These are phyloP conservation scores for Peronospora farinosa DNA, from an alignment of 352 stramenopile genomes.

Conservation along the genomic window DNA sequence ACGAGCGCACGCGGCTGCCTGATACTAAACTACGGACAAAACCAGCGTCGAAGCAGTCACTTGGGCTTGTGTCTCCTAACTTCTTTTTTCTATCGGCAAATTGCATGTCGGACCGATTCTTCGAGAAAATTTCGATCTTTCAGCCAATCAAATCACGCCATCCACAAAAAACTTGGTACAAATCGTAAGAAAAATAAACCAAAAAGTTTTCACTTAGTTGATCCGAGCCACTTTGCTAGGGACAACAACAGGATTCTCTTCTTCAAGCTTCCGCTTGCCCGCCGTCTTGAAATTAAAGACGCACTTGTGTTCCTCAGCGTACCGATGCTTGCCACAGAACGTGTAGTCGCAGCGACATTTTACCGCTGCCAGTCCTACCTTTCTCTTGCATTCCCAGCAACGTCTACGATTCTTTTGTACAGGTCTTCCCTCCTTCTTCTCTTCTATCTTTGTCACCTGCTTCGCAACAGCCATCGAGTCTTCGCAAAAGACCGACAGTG, in stretches of 20 bases:
- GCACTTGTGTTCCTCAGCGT: constrained; percentile 86
- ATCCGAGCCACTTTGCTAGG: constrained; percentile 79
- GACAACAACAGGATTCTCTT: constrained; percentile 77
- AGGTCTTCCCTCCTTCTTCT: constrained; percentile 12
- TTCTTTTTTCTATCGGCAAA: constrained; percentile 15
- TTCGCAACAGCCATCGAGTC: not conserved
- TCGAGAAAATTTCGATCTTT: too few species aligned
- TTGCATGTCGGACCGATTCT: not conserved
- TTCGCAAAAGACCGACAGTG: constrained; percentile 16
- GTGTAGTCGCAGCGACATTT: constrained; percentile 87
- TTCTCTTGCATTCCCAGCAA: constrained; percentile 85
- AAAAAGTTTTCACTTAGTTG: constrained; percentile 44
- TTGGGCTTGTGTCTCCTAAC: not conserved
- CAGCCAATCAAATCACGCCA: not conserved
- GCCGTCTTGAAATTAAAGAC: constrained; percentile 83
- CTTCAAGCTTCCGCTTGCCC: constrained; percentile 75
- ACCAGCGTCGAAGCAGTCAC: too few species aligned
- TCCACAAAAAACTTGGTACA: constrained; percentile 7
- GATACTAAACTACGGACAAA: not conserved
- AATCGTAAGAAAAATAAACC: not conserved
- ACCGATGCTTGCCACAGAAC: constrained; percentile 87
- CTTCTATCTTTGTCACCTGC: not conserved
- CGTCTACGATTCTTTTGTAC: constrained; percentile 85
- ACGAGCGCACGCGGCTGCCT: not conserved
- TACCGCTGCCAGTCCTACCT: constrained; percentile 81